phyloP scores from a whole-genome alignment of 305 asterid genomes.

The Fraxinus albicans region DNA sequence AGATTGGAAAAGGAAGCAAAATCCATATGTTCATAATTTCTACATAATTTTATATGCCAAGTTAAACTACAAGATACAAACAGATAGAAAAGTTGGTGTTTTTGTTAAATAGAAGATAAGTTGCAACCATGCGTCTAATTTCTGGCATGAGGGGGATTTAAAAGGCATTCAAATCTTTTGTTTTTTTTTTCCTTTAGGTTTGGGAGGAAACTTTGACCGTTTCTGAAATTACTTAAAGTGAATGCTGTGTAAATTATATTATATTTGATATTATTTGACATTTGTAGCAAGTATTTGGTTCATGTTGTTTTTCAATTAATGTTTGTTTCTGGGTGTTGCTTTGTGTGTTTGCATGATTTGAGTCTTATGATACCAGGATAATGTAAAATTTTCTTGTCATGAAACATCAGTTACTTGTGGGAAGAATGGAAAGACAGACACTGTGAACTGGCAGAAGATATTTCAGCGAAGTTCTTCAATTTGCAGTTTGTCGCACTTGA shows the following conservation, averaged over 20 bases:
- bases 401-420: slow-evolving; percentile 62
- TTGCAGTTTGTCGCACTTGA: slow-evolving; percentile 50
- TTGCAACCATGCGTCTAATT: not conserved
- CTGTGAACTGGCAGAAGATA: slow-evolving; percentile 36
- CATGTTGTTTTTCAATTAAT: not conserved
- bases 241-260: not conserved
- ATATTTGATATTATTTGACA: not conserved
- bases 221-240: not conserved
- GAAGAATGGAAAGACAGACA: slow-evolving; percentile 81
- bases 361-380: slow-evolving; percentile 19
- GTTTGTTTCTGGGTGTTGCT: not conserved
- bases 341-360: slow-evolving; percentile 10
- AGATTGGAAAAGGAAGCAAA: slow-evolving; percentile 6
- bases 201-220: not conserved
- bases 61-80: not conserved
- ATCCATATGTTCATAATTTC: not conserved
- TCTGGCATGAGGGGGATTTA: not conserved
- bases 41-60: not conserved
- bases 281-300: not conserved
- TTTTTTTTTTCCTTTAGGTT: not conserved
- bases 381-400: slow-evolving; percentile 24
- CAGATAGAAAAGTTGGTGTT: not conserved
- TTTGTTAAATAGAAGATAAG: not conserved
- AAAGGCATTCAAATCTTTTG: not conserved
- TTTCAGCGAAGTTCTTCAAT: slow-evolving; percentile 44